phyloP scores from a whole-genome alignment of 768 basidiomycete genomes.

The Hemileccinum rubropunctum region DNA sequence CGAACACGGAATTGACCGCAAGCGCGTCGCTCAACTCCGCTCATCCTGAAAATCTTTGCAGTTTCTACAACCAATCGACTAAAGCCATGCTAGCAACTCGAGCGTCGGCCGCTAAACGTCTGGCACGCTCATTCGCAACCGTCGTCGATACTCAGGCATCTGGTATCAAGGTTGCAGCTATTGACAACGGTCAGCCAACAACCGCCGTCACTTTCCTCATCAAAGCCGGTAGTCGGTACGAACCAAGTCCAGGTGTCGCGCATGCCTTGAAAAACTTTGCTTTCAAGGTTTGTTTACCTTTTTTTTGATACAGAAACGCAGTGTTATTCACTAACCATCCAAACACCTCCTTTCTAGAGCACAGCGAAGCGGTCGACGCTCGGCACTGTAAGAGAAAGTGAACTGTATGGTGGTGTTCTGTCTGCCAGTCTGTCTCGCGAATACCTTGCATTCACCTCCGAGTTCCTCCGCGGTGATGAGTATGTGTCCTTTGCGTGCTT shows the following conservation, averaged over 20 bases:
- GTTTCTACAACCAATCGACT: not conserved
- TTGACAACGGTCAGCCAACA: slow-evolving; percentile 82
- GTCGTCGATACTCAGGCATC: slow-evolving; percentile 61
- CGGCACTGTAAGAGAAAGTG: slow-evolving; percentile 87
- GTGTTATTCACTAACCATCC: not conserved
- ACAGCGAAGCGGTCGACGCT: slow-evolving; percentile 84
- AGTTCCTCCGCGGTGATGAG: slow-evolving; percentile 96
- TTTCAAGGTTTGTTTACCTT: slow-evolving; percentile 75
- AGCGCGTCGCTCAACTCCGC: slow-evolving; percentile 25
- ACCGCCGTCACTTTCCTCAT: slow-evolving; percentile 85
- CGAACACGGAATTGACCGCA: slow-evolving; percentile 24
- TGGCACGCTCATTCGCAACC: slow-evolving; percentile 77
- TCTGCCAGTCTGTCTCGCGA: slow-evolving; percentile 83
- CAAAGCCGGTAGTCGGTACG: slow-evolving; percentile 89
- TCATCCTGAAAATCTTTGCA: slow-evolving; percentile 4
- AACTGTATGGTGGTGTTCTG: slow-evolving; percentile 90
- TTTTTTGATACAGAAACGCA: not conserved
- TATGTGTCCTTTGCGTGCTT: slow-evolving; percentile 45
- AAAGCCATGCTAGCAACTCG: slow-evolving; percentile 58
- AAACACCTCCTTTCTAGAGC: slow-evolving; percentile 48
- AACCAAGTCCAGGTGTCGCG: slow-evolving; percentile 86
- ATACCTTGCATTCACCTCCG: slow-evolving; percentile 89
- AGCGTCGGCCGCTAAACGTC: slow-evolving; percentile 56
- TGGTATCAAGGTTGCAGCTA: slow-evolving; percentile 82
- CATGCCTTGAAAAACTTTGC: slow-evolving; percentile 97